Evolutionary conservation across 2,329 filamentous ascomycete species (phyloP), one percentile per base, ranked within the genome.

Genomic region (Alternaria gansuensis): DNA sequence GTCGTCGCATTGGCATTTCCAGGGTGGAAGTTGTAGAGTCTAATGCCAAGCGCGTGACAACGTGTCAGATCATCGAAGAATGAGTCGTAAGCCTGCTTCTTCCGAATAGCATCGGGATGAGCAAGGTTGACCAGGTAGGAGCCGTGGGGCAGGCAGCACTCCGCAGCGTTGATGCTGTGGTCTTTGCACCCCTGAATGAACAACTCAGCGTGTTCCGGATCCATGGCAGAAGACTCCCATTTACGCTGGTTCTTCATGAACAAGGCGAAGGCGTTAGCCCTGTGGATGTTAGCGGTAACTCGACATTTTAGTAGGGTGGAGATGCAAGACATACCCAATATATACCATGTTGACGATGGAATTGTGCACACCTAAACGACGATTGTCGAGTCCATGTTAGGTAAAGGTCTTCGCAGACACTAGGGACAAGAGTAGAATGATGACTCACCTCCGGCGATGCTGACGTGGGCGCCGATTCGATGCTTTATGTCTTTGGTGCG

Each of bases 201-300:
- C 37, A 87, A 84, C 40, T 87, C 83, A 49, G 85, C 83, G 52
- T 89, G 86, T 26, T 90, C 87, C 37, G 87, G 78, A 26, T 89
- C 83, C 4, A 99, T 83, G 0, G 91, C 86, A 8, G 93, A 92
- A 70, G 90, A 96, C 28, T 86, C 84, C 95, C 95, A 99, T 81
- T 97, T 98, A 54, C 93, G 88, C 77, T 99, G 95, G 0, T 92
- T 96, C 76, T 98, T 98, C 68, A 99, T 84, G 80, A 99, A 99
- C 21, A 98, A 83, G 4, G 95, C 95, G 69, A 98, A 96, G 9
- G 93, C 88, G 75, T 98, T 99, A 63, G 90, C 93, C 52, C 93
- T 81, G 69, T 5, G 67, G 29, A 60, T 50, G 63, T 81, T 70
- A 68, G 67, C 46, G 23, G 28, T 6, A n/a, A 14, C n/a, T 36